Base-by-base conservation (phyloP, 2,329 filamentous ascomycete genomes). In the Alternaria brassicicola region DNA sequence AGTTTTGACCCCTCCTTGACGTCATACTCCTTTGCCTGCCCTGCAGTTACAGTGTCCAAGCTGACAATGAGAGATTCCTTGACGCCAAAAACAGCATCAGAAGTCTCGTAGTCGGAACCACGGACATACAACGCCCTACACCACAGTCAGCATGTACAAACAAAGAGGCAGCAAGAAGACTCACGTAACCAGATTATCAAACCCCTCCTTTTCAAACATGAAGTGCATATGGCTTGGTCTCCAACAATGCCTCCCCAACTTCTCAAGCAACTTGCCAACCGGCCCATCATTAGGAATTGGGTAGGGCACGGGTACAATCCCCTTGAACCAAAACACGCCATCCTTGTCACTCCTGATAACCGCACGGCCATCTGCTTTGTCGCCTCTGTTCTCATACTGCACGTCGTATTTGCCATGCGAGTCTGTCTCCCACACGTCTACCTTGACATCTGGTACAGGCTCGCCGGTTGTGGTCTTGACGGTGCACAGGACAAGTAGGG, bases 401-500 rank as follows among this genome's bases (percentile, higher is more conserved):
- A 94, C 90, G 72, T 95, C 91, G 73, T 95, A 95, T 70, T 88
- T 86, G 9, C 91, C 91, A n/a, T 86, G 86, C 57, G 85, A 88
- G 74, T 94, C 91, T 8, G 91, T 92, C 79, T 94, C 91, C 91
- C 91, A 95, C 64, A 95, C 88, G 75, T 95, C 91, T 61, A 94
- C 84, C 72, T 88, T 91, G 28, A 88, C 90, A 45, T 81, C 86
- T 1, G 79, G 62, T 28, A 95, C 81, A 0, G 91, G 88, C 1
- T 80, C 81, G 0, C 89, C 90, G 1, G 77, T 38, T 0, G 85
- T 86, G 73, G 92, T 89, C 62, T 84, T 86, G 55, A 94, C 80
- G 0, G 83, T 89, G 80, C 91, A 93, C n/a, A 92, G 73, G 4
- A 90, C 89, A 13, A 94, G 83, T 63, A 91, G 84, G 0, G 89